phyloP scores from a whole-genome alignment of 345 rosid genomes.

The Gossypium raimondii region DNA sequence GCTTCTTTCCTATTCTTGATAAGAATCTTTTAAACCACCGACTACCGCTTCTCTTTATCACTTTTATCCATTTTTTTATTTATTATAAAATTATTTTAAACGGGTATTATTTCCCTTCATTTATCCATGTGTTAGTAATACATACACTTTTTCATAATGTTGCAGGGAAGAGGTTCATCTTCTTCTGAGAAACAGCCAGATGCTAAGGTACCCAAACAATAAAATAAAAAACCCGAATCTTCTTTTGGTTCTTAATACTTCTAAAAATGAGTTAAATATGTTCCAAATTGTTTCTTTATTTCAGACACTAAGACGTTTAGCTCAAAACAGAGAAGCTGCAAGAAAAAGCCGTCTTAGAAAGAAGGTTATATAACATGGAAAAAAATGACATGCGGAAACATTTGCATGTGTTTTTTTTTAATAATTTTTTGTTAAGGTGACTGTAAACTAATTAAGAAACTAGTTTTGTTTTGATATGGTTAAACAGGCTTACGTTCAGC shows the following conservation, averaged over 20 bases:
- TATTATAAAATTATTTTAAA: neutral
- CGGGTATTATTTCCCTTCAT: neutral
- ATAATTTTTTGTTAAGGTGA: too few relatives aligned
- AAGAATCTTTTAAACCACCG: constrained; percentile 6
- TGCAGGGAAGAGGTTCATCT: constrained; percentile 80
- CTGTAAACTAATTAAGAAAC: too few relatives aligned
- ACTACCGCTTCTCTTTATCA: constrained; percentile 3
- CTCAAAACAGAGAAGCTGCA: constrained; percentile 99
- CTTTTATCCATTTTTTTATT: neutral
- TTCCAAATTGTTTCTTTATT: neutral
- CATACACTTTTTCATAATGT: constrained; percentile 17
- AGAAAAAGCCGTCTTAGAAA: constrained; percentile 94
- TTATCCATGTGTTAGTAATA: neutral
- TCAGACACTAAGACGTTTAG: constrained; percentile 94
- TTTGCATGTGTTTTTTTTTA: neutral
- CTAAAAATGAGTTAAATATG: neutral
- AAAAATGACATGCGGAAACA: neutral
- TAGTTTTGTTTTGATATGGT: too few relatives aligned
- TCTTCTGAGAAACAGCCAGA: constrained; percentile 85
- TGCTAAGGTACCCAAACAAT: constrained; percentile 63
- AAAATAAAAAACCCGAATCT: neutral
- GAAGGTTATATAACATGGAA: constrained; percentile 43
- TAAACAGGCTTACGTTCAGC: constrained; percentile 90
- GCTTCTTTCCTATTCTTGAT: constrained; percentile 3
- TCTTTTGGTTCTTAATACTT: constrained; percentile 4